Base-by-base conservation (phyloP, 495 filamentous ascomycete genomes). In the Podospora fimiseda region DNA sequence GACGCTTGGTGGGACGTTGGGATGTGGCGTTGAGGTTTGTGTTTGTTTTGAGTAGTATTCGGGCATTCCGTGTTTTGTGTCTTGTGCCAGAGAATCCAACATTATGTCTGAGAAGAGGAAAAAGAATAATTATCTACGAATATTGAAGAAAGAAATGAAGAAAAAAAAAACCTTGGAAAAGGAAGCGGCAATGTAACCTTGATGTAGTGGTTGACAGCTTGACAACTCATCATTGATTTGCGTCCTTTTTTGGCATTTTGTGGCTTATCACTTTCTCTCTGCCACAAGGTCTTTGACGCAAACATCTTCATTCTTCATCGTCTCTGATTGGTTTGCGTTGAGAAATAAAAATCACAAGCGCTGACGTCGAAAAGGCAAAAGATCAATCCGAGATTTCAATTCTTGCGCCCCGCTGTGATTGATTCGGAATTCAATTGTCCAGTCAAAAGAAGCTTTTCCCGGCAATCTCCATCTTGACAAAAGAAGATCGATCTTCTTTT, bases 321-420 rank as follows among this genome's bases (percentile, higher is more conserved):
- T 33, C 19, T 52, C 43, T 52, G 55, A 57, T 57, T 57, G 55
- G 55, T 22, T 43, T 37, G 43, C 16, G 8, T 2, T 16, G 14
- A 27, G 43, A 42, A 15, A 6, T 33, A 11, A 43, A 23, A 22
- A 51, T 24, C 54, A 20, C 23, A 52, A 52, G 48, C 48, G 54
- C 38, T 52, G 54, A 20, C 39, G 39, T 41, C 39, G n/a, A n/a
- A n/a, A n/a, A n/a, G n/a, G n/a, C n/a, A n/a, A n/a, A n/a, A n/a
- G n/a, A n/a, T n/a, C n/a, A n/a, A n/a, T n/a, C n/a, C n/a, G n/a
- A n/a, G n/a, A n/a, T n/a, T n/a, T n/a, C n/a, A 47, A 47, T 47
- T 47, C 19, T 47, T 47, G 44, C 44, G 44, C 44, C 44, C 44
- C 44, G 44, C 44, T 24, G 27, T 33, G 27, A 33, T 33, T 11